phyloP scores from a whole-genome alignment of 441 rosid genomes.

The Brassica balearica region DNA sequence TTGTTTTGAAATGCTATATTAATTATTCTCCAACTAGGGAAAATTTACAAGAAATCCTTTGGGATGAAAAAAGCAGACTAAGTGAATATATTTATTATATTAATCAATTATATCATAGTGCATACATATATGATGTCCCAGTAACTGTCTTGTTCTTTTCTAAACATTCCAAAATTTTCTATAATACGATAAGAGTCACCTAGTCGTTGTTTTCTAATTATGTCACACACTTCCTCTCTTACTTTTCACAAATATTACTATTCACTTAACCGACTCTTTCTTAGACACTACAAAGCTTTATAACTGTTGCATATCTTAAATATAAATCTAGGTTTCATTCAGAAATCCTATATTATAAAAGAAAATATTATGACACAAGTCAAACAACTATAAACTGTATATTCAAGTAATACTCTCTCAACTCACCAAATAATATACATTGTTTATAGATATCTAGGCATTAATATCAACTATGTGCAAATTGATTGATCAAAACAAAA shows the following conservation, averaged over 20 bases:
- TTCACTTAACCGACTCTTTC: not conserved
- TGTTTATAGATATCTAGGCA: not conserved
- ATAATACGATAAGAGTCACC: not conserved
- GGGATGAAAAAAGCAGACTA: not conserved
- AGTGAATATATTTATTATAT: not conserved
- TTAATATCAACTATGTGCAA: not conserved
- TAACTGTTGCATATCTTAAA: not conserved
- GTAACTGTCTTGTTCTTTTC: not conserved
- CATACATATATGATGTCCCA: not conserved
- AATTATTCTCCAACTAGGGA: not conserved
- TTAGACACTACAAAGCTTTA: not conserved
- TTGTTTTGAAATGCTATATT: conserved; percentile 13
- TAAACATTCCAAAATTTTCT: not conserved
- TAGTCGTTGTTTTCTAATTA: not conserved
- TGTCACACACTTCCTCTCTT: not conserved
- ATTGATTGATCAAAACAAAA: not conserved
- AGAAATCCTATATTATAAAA: not conserved
- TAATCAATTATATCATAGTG: not conserved
- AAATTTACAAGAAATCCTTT: not conserved
- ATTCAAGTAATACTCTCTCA: not conserved
- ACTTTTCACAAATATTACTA: not conserved
- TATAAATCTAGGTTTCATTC: not conserved
- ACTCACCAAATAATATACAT: not conserved
- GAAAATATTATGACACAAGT: not conserved
- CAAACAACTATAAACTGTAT: not conserved